Base-by-base conservation (phyloP, 2,329 filamentous ascomycete species). In the Nemania sp. region DNA sequence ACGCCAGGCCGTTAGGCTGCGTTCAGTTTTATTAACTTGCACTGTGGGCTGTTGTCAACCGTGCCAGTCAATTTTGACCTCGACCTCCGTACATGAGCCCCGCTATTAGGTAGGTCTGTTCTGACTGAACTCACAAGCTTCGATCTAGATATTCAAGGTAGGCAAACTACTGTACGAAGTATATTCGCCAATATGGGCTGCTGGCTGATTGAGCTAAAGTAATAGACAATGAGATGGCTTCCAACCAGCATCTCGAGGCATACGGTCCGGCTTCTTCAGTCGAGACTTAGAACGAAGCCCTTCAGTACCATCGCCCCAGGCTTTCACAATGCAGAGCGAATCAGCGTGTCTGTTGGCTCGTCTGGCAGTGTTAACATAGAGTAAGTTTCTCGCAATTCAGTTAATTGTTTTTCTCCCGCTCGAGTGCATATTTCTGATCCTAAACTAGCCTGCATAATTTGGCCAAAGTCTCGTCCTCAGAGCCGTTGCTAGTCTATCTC, bases 401-500 rank as follows among this genome's bases (percentile, higher is more conserved):
- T 55, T 53, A 18, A 7, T 3, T 10, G 18, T 41, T 22, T 27
- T 22, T 53, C 22, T 11, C 20, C 22, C n/a, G n/a, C n/a, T n/a
- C n/a, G 52, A 13, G 29, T 47, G 11, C 54, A 56, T 52, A 2
- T n/a, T 20, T 47, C 76, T 78, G 22, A 78, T 68, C 11, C 10
- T 45, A 26, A 6, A 18, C 13, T 65, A 88, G 86, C 72, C 79
- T 89, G 54, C 81, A 87, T 73, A 86, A 88, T 69, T 65, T 85
- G 26, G 62, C 68, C 13, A 74, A 79, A 3, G 74, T 82, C 20
- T 73, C 77, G 11, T 75, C 80, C 0, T 74, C 78, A 13, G 76
- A 79, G 1, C 84, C 87, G 1, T 74, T 90, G 49, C 75, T 89
- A 15, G 77, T 90, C 49, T 86, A 89, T 74, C 77, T 90, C 0